phyloP scores from a whole-genome alignment of 2,329 filamentous ascomycete species.

The Thielaviopsis populi region DNA sequence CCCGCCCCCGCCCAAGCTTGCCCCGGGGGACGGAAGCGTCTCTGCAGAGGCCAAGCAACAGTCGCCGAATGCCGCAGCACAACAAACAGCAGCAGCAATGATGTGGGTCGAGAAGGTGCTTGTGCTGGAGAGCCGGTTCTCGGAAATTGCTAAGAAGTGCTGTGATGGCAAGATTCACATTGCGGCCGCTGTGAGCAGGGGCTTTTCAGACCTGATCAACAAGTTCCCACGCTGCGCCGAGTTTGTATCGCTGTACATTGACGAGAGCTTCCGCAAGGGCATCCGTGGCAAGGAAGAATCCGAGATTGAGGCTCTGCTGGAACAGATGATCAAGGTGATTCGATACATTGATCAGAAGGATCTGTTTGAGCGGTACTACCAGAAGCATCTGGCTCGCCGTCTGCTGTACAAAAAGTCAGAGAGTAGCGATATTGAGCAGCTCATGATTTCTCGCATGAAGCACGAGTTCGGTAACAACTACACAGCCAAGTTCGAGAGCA shows the following conservation, averaged over 20 bases:
- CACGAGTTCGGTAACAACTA: conserved; percentile 90
- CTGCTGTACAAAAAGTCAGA: conserved; percentile 79
- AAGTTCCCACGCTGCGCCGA: conserved; percentile 73
- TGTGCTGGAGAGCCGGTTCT: conserved; percentile 74
- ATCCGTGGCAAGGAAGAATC: conserved; percentile 81
- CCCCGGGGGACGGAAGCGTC: conserved; percentile 28
- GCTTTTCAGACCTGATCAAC: conserved; percentile 89
- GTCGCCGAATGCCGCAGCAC: conserved; percentile 38
- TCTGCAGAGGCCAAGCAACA: conserved; percentile 18
- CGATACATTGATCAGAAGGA: conserved; percentile 86
- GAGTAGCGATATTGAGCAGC: conserved; percentile 81
- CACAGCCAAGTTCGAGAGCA: conserved; percentile 81
- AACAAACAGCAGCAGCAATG: conserved; percentile 74
- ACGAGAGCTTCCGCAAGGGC: conserved; percentile 88
- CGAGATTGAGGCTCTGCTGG: conserved; percentile 69
- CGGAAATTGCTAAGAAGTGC: conserved; percentile 57
- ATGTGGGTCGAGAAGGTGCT: conserved; percentile 93
- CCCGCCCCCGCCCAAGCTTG: conserved; percentile 21
- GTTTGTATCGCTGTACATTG: conserved; percentile 90
- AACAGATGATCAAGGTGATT: conserved; percentile 77
- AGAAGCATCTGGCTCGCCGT: conserved; percentile 83
- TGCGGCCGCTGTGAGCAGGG: conserved; percentile 69
- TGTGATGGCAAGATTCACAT: conserved; percentile 63
- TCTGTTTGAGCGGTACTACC: conserved; percentile 93
- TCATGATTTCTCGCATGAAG: conserved; percentile 96